Base-by-base conservation (phyloP, 2,329 filamentous ascomycete species). In the Falciphora oryzae region DNA sequence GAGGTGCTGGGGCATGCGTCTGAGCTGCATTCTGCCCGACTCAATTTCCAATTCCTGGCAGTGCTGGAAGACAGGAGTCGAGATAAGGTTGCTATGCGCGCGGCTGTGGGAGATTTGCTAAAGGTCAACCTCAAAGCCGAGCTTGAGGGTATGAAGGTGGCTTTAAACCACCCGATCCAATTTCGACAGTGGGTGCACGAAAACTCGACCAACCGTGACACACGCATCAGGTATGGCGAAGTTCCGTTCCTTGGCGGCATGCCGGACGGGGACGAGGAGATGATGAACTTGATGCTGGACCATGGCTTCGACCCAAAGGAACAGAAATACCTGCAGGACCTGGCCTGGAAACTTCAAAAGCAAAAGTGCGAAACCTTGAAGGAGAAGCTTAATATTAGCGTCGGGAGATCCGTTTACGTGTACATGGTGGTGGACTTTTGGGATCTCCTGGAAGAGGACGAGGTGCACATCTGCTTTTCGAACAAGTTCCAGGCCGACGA, bases 371-470 rank as follows among this genome's bases (percentile, higher is more conserved):
- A 85, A 0, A 73, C 75, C 2, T 76, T 90, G 11, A 77, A 82
- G 58, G 73, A 78, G 1, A 85, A 83, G 65, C 75, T 90, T 63
- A 87, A 86, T 60, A 83, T 92, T 61, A 81, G 78, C 0, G 76
- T 92, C 0, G 81, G 82, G 0, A 79, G 81, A 10, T 90, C 89
- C 0, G 84, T 88, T 0, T 86, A 85, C 59, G 76, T 87, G 0
- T 85, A 82, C 65, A 92, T 92, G 76, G 81, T 91, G 0, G 83
- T 88, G 0, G 91, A 94, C 72, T 91, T 90, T 29, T 75, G 75
- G 0, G 82, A 81, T 0, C 76, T 84, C 0, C 72, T 94, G 0
- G 75, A 83, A 62, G 87, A 89, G 57, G 84, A 84, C 1, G 87
- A 93, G 68, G 80, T 93, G 0, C 87, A 90, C 53, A 70, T 93